Base-by-base conservation (phyloP, 1,284 basidiomycete genomes). In the Papiliotrema laurentii region DNA sequence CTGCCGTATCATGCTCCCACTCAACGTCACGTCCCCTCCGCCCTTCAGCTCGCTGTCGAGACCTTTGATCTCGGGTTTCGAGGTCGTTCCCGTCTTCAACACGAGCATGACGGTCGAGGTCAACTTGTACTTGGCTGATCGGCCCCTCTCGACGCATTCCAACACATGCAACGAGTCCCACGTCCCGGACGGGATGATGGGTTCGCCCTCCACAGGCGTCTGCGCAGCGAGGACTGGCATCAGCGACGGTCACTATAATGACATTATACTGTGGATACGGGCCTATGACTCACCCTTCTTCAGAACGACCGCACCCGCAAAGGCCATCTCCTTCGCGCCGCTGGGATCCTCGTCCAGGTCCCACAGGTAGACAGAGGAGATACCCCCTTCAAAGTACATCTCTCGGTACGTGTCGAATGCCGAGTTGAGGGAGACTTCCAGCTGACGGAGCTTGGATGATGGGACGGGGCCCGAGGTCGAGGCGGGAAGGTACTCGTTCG, bases 91-190 rank as follows among this genome's bases (percentile, higher is more conserved):
- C 40, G 86, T 84, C 46, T 85, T 78, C 41, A 98, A 81, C 54
- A 92, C 87, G n/a, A 99, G 83, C 89, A 98, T 97, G 55, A 98
- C 83, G 2, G 96, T 98, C 34, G 89, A 92, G 0, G 94, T 98
- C 51, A 99, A 80, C 76, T 97, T 97, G 78, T 98, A 98, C 66
- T 89, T 89, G 3, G 94, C 90, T 60, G 86, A 84, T 39, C 92
- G 80, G 6, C 90, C 90, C 41, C 91, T 83, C 70, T 97, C 92
- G 25, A 82, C 80, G 3, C 87, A 83, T 72, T 98, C 96, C 64
- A 99, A 97, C 38, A 98, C 94, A 71, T 99, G 96, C 53, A 99
- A 89, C 4, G 92, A 96, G 72, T 98, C 93, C 96, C 96, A 99
- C 36, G 88, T 84, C 2, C 68, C 68, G 2, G 50, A 43, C 11